Base-by-base conservation (phyloP, 345 rosid genomes). In the Brassica cretica region DNA sequence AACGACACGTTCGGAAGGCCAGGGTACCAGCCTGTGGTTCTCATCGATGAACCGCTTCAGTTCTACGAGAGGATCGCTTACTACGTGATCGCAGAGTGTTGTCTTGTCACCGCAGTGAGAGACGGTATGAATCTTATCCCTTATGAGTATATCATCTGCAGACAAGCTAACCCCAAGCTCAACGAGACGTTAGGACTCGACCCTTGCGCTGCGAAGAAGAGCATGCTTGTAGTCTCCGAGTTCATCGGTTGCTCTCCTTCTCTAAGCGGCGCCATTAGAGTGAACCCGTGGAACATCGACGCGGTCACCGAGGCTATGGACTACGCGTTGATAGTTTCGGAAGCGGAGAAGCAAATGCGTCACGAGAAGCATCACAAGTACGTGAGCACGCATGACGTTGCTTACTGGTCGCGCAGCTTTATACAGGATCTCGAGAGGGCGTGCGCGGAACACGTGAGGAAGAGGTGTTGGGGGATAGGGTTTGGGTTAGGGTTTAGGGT, bases 41-140 rank as follows among this genome's bases (percentile, higher is more conserved):
- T 94, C 44, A 86, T 94, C 39, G 92, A 94, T 73, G 75, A 73
- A 11, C 88, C 92, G 0, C 90, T 94, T 71, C 94, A 92, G 66
- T 91, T 89, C 81, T 92, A 89, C 68, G 98, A 94, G 82, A 91
- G 97, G 59, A 88, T 93, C 53, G 97, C 97, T 76, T 93, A 86
- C 76, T 93, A 93, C 77, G 96, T 88, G 49, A 87, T 91, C 69
- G 98, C 98, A 1, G 98, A 93, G 79, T 90, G 97, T 67, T 93
- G 98, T 75, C 92, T 93, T 29, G 98, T 93, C 21, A 93, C 98
- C 5, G 98, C 98, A 0, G 97, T 94, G 6, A 85, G 98, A 77
- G 98, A 94, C 62, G 98, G 98, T 73, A 94, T 94, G 98, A 92
- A 94, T 83, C 90, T 94, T 65, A 92, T 94, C 66, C 98, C 98